phyloP scores from a whole-genome alignment of 495 filamentous ascomycete genomes.

The Letharia lupina region DNA sequence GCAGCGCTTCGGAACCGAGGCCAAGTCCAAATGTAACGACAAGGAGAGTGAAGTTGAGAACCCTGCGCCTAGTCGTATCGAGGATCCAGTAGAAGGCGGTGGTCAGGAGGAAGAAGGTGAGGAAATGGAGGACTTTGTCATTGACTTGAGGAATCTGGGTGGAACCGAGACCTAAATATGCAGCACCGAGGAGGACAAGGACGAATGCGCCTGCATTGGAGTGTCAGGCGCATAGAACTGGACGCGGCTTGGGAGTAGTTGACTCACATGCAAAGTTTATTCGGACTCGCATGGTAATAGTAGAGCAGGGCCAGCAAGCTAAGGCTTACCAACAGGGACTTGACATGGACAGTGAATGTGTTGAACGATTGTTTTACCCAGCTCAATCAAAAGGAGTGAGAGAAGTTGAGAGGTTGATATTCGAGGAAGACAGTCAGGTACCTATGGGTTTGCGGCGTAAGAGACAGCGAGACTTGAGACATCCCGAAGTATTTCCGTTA shows the following conservation, averaged over 20 bases:
- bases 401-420: no score
- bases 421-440: no score
- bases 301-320: not conserved
- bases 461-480: no score
- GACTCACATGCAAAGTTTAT: conserved; percentile 62
- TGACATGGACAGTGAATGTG: not conserved
- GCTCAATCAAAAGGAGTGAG: no score
- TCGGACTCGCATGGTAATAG: conserved; percentile 55
- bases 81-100: conserved; percentile 92
- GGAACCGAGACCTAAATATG: conserved; percentile 66
- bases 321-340: not conserved
- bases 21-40: conserved; percentile 66
- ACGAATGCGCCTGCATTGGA: conserved; percentile 58
- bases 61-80: conserved; percentile 78
- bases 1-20: conserved; percentile 77
- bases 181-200: conserved; percentile 65
- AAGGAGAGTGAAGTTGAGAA: conserved; percentile 73
- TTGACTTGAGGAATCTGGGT: conserved; percentile 54
- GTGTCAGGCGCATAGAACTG: conserved; percentile 16
- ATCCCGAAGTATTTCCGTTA: not conserved
- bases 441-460: no score
- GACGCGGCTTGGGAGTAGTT: conserved; percentile 7
- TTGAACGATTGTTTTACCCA: not conserved
- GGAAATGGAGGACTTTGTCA: conserved; percentile 83
- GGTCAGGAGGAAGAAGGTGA: conserved; percentile 86